These are phyloP conservation scores for Isatis tinctoria DNA, from an alignment of 345 rosid genomes.

Conservation along the genomic window DNA sequence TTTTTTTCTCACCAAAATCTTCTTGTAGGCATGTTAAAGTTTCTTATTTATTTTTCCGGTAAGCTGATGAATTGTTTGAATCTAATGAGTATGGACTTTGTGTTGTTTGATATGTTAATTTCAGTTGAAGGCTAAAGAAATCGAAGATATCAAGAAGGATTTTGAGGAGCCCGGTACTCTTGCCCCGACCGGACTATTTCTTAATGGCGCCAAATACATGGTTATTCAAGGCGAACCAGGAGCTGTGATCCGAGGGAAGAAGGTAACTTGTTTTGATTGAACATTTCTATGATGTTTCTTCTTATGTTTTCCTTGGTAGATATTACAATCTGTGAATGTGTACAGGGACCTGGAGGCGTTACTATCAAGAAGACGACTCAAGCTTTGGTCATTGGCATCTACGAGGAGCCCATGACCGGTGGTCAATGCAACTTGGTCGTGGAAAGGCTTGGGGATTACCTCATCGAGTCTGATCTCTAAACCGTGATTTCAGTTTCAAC, in stretches of 20 bases:
- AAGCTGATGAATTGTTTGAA: too few relatives aligned
- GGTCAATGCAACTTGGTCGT: slow-evolving; percentile 39
- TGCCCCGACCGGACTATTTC: slow-evolving; percentile 71
- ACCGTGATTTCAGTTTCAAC: background rate
- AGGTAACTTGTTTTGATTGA: slow-evolving; percentile 39
- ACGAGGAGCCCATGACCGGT: slow-evolving; percentile 36
- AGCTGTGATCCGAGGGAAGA: slow-evolving; percentile 85
- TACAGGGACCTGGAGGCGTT: slow-evolving; percentile 75
- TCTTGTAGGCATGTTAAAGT: too few relatives aligned
- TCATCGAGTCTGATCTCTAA: slow-evolving; percentile 62
- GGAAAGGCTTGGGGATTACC: slow-evolving; percentile 62
- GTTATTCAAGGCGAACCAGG: slow-evolving; percentile 84
- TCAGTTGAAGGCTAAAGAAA: slow-evolving; percentile 64
- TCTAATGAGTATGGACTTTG: background rate
- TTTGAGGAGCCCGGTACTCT: slow-evolving; percentile 68
- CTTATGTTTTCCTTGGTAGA: too few relatives aligned
- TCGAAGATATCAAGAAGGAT: slow-evolving; percentile 47
- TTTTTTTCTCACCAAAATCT: too few relatives aligned
- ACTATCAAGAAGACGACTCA: slow-evolving; percentile 68
- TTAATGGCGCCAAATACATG: slow-evolving; percentile 80
- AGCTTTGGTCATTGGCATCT: slow-evolving; percentile 35
- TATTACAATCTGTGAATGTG: background rate
- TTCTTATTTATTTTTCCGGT: too few relatives aligned
- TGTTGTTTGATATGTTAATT: slow-evolving; percentile 5
- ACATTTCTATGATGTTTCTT: background rate